These are phyloP conservation scores for Aspergillus kassunensis DNA, from an alignment of 495 filamentous ascomycete species.

Conservation along the genomic window DNA sequence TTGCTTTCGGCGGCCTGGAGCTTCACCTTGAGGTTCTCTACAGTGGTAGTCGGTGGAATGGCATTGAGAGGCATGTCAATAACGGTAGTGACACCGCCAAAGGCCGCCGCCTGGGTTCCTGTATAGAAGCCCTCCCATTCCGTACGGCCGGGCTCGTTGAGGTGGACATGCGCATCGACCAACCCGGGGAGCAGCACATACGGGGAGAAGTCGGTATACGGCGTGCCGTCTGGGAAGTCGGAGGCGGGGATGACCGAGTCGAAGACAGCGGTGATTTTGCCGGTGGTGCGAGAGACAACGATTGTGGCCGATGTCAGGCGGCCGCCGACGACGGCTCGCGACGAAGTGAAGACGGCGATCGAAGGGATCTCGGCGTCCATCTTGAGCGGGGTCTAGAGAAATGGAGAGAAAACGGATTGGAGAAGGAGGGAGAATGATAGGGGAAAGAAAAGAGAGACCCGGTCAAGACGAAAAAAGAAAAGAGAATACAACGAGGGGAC, in stretches of 20 bases:
- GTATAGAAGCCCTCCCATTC: slow-evolving; percentile 99
- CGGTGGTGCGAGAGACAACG: slow-evolving; percentile 69
- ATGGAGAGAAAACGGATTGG: neutral
- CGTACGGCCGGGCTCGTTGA: slow-evolving; percentile 94
- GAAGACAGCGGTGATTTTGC: slow-evolving; percentile 79
- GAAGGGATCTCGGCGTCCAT: slow-evolving; percentile 38
- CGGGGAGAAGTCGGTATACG: slow-evolving; percentile 84
- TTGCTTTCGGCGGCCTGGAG: slow-evolving; percentile 77
- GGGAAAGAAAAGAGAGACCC: neutral
- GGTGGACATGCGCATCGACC: slow-evolving; percentile 95
- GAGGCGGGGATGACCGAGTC: slow-evolving; percentile 65
- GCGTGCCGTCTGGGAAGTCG: slow-evolving; percentile 66
- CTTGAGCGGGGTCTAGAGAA: neutral
- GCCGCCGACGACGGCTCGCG: slow-evolving; percentile 67
- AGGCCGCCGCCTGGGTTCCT: slow-evolving; percentile 88
- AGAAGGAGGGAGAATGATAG: neutral
- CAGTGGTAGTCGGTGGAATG: slow-evolving; percentile 92
- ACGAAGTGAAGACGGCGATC: slow-evolving; percentile 75
- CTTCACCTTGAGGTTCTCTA: slow-evolving; percentile 78
- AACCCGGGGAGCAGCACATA: slow-evolving; percentile 83
- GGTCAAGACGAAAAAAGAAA: neutral
- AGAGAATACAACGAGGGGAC: neutral
- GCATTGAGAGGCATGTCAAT: slow-evolving; percentile 98
- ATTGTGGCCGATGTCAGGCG: slow-evolving; percentile 73
- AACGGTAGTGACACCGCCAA: slow-evolving; percentile 96